Evolutionary conservation across 2,329 filamentous ascomycete genomes (phyloP), one percentile per base, ranked within the genome.

Genomic region (Trichophaea hybrida): DNA sequence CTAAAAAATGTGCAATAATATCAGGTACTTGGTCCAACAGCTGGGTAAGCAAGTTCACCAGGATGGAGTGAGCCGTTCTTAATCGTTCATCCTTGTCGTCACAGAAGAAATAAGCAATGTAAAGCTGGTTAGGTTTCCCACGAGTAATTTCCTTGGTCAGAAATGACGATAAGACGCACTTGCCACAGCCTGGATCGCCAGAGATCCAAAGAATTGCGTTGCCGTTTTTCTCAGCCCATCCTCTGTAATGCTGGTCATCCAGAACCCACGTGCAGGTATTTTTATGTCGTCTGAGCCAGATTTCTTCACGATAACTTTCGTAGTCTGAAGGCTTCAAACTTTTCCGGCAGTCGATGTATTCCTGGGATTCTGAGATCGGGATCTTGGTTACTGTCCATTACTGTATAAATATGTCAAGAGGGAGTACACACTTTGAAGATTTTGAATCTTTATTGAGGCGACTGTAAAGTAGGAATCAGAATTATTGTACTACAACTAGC

Each of bases 81-180:
- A 56, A 44, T 38, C 55, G 40, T 6, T 53, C 7, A 13, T 49
- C 51, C 37, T 59, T 61, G 15, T 61, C 46, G 40, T 61, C 56
- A 46, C 57, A 56, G 51, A 61, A 59, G 35, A 59, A 56, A 43
- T 46, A 61, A 12, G 59, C 57, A n/a, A n/a, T n/a, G n/a, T n/a
- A n/a, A n/a, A n/a, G n/a, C n/a, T n/a, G n/a, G n/a, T n/a, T n/a
- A n/a, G n/a, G n/a, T n/a, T n/a, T n/a, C n/a, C 12, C 40, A 7
- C n/a, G 38, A 17, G 32, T 17, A 31, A 59, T 31, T 37, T 61
- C 13, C 35, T 53, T 59, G 33, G 34, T 48, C 24, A 59, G 33
- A 6, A 55, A 55, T 37, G 56, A 55, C 1, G 37, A 8, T 5
- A 59, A 38, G 32, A 59, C 56, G 17, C 59, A 56, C 43, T 61